Evolutionary conservation across 2,329 filamentous ascomycete species (phyloP), one percentile per base, ranked within the genome.

Genomic region (Aspergillus alliaceus): DNA sequence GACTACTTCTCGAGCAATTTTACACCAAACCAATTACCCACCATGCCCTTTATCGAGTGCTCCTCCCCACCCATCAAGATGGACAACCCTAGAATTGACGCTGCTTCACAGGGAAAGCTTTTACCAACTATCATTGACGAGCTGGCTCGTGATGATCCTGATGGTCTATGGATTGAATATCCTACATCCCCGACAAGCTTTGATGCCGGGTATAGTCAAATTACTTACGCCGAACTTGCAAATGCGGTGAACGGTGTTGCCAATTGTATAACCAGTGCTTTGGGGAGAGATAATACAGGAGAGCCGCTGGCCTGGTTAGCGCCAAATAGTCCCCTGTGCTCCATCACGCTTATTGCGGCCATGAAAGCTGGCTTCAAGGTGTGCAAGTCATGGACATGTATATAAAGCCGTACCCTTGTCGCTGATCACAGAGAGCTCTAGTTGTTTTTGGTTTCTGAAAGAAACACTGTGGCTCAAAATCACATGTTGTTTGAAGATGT

Each of bases 311-410:
- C 44, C 44, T 48, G 44, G 44, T 48, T 48, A 32, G 44, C 44
- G 44, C 44, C 44, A n/a, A 48, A 48, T 48, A 48, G 44, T 48
- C 44, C 44, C 29, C 11, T 48, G 44, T 48, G 44, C 44, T 48
- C 44, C 20, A 48, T 48, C 44, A 48, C 44, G 44, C 44, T 48
- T 31, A 48, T 48, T 32, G 44, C 44, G 25, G 44, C 44, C 44
- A 48, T 48, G 44, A 48, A 48, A 32, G 44, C 44, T 48, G 44
- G 44, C 44, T 48, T 48, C 44, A 48, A 48, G 44, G 44, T 48
- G 44, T 48, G 44, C 44, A 31, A 48, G 44, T 48, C 44, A 48
- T 48, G n/a, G 44, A 48, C 44, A 48, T 48, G 44, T 48, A 48
- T 48, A 48, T 32, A 32, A 12, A 22, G 27, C 44, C n/a, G 44